Evolutionary conservation across 768 basidiomycete genomes (phyloP).

Genomic region (Calocera viscosa): DNA sequence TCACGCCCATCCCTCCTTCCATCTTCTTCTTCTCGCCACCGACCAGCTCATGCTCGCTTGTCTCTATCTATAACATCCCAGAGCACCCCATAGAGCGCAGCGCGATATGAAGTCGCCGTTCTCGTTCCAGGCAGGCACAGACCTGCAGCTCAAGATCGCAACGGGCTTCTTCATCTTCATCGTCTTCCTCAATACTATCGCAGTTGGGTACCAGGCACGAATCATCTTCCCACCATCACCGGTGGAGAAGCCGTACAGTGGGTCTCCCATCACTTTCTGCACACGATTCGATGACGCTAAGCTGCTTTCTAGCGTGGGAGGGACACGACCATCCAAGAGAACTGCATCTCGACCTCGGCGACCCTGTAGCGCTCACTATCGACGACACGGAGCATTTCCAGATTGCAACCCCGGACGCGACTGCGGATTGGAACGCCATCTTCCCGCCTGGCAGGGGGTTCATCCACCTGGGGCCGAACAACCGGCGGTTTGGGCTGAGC

Average conservation of each 20-base stretch:
- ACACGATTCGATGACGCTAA: too few species aligned
- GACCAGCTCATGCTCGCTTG: too few species aligned
- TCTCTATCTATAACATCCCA: neutral
- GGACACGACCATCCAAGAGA: neutral
- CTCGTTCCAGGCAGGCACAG: neutral
- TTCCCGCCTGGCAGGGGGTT: slow-evolving; percentile 16
- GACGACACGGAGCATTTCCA: neutral
- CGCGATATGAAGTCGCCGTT: neutral
- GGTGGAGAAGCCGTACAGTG: slow-evolving; percentile 23
- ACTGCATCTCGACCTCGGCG: slow-evolving; percentile 31
- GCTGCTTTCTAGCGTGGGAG: neutral
- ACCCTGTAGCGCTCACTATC: slow-evolving; percentile 6
- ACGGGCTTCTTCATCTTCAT: slow-evolving; percentile 29
- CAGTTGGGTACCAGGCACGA: slow-evolving; percentile 17
- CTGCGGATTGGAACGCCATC: neutral
- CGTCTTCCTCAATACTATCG: slow-evolving; percentile 24
- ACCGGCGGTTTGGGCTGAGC: slow-evolving; percentile 27
- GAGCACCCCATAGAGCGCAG: neutral
- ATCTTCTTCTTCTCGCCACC: too few species aligned
- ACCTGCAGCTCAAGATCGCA: neutral
- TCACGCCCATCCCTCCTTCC: too few species aligned
- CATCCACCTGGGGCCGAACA: slow-evolving; percentile 27
- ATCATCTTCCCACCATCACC: slow-evolving; percentile 16
- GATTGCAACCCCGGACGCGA: neutral
- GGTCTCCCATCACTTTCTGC: slow-evolving; percentile 29